A percentile compares a stretch with the other conserved stretches of the same genome.
phyloP scores from a whole-genome alignment of 176 grass and related monocot genomes.

The Aegilops tauschii region DNA sequence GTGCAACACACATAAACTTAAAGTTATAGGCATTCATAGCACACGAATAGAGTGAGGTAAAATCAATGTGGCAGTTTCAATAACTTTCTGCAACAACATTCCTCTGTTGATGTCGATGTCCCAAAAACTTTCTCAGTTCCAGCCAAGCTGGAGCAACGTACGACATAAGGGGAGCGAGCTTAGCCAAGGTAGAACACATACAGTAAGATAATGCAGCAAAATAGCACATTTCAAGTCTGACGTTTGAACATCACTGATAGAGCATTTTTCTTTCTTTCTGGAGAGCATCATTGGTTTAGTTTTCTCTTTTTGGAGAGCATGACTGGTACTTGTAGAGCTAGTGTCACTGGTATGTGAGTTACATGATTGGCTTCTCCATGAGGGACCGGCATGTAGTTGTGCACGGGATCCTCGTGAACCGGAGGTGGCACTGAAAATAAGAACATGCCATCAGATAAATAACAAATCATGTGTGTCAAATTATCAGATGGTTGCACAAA shows the following conservation, averaged over 20 bases:
- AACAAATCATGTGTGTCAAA: not conserved
- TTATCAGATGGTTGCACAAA: not conserved
- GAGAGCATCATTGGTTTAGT: not conserved
- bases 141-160: not conserved
- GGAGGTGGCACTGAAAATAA: conserved; percentile 27
- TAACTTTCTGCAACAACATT: not conserved
- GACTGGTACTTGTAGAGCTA: not conserved
- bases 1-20: no score
- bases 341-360: not conserved
- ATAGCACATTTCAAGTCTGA: not conserved
- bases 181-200: not conserved
- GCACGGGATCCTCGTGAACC: not conserved
- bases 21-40: not conserved
- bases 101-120: not conserved
- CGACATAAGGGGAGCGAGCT: not conserved
- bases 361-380: not conserved
- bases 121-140: not conserved
- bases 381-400: not conserved
- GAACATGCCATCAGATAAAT: not conserved
- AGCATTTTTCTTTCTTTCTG: not conserved
- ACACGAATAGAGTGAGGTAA: not conserved
- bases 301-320: not conserved
- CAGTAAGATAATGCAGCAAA: not conserved
- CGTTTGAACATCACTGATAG: not conserved
- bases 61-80: not conserved